A percentile compares a stretch with the other conserved stretches of the same genome.
phyloP scores from a whole-genome alignment of 139 green algal species.

The Chlamydomonas urium region DNA sequence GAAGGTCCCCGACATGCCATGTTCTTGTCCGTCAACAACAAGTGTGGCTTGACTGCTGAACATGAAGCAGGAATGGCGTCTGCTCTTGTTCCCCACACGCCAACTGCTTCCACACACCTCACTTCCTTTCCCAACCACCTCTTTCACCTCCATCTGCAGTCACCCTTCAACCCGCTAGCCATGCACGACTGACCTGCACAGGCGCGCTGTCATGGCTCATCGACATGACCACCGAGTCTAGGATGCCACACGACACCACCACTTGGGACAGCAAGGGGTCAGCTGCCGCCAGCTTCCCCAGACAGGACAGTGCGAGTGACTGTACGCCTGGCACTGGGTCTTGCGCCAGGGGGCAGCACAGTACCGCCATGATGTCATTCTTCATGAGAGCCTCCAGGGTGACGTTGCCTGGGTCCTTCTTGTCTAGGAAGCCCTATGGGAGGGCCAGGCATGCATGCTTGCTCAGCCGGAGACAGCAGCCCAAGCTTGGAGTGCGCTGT shows the following conservation, averaged over 20 bases:
- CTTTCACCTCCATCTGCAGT: too few relatives aligned
- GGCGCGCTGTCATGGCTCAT: conserved; percentile 34
- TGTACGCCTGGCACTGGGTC: conserved; percentile 46
- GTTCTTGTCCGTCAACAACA: too few relatives aligned
- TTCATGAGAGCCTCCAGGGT: conserved; percentile 45
- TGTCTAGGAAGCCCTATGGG: conserved; percentile 33
- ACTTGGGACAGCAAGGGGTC: conserved; percentile 39
- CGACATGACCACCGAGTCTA: conserved; percentile 31
- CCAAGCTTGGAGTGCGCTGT: too few relatives aligned
- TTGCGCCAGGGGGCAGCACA: conserved; percentile 41
- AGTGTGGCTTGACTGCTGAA: too few relatives aligned
- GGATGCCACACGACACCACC: conserved; percentile 41
- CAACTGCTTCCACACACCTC: too few relatives aligned
- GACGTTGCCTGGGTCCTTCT: conserved; percentile 22
- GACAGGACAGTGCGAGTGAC: conserved; percentile 22
- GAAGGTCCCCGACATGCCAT: too few relatives aligned
- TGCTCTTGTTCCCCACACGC: too few relatives aligned
- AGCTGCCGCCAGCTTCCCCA: conserved; percentile 25
- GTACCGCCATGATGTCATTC: conserved; percentile 37
- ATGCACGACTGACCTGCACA: conserved; percentile 21
- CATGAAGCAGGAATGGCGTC: too few relatives aligned
- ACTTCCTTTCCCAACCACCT: too few relatives aligned
- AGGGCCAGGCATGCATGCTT: neutral
- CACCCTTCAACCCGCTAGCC: neutral
- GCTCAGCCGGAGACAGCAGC: too few relatives aligned